Evolutionary conservation across 1,284 basidiomycete species (phyloP).

Genomic region (Lignosus rhinocerotis): DNA sequence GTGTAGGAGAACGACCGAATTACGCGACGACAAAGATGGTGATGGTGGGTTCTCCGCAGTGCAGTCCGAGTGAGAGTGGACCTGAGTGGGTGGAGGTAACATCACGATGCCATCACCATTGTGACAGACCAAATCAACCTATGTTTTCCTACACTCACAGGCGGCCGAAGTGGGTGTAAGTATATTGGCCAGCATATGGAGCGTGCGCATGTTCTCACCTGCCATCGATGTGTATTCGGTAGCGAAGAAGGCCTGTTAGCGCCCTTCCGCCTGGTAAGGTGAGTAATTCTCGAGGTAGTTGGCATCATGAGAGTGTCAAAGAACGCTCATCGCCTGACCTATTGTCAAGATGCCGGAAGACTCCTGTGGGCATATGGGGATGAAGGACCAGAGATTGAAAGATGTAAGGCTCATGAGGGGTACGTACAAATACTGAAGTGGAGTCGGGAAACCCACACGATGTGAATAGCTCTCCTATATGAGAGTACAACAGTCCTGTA

Average conservation of each 20-base stretch:
- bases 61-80: neutral
- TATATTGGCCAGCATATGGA: neutral
- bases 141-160: neutral
- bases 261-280: neutral
- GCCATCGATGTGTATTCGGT: constrained; percentile 9
- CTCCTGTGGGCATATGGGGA: neutral
- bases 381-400: neutral
- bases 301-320: neutral
- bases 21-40: neutral
- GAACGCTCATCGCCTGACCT: neutral
- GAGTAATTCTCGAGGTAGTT: neutral
- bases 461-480: neutral
- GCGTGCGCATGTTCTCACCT: neutral
- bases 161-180: neutral
- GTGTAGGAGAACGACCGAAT: neutral
- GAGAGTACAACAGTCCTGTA: neutral
- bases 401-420: neutral
- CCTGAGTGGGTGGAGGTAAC: no score
- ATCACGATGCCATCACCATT: neutral
- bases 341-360: neutral
- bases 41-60: neutral
- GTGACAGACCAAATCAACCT: neutral
- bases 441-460: neutral
- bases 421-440: neutral
- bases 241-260: constrained; percentile 1